Base-by-base conservation (phyloP, 2,329 filamentous ascomycete genomes). In the Aspergillus nomiae region DNA sequence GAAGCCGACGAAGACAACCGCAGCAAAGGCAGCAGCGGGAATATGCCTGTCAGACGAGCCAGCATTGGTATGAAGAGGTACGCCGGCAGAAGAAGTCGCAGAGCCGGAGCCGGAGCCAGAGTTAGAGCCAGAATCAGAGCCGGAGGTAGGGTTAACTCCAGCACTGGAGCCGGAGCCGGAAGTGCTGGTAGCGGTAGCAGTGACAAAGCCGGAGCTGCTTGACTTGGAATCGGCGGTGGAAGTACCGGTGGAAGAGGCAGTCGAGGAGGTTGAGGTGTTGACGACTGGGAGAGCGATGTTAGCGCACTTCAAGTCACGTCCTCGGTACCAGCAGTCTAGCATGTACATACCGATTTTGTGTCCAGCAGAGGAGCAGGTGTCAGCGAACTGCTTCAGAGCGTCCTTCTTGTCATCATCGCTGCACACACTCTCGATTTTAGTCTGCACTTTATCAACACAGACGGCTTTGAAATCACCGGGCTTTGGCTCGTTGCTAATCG, bases 1-100 rank as follows among this genome's bases (percentile, higher is more conserved):
- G 50, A 79, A 74, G 46, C 78, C 79, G 38, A 79, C 69, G 62
- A 80, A 77, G n/a, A 79, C 73, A 46, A 77, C 77, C 50, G 78
- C 75, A 55, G 74, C 76, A 58, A 80, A 74, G 9, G 75, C 74
- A 54, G 74, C 74, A 36, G 74, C 71, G 38, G 77, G 77, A 54
- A 76, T 71, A 38, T 77, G 74, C 38, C 74, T 72, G 62, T 73
- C 72, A 30, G 74, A 71, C 11, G 71, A 70, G 32, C 70, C 73
- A 56, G 71, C 67, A 50, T 62, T 64, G 41, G 63, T 69, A 34
- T 67, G 65, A 19, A 67, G 63, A 55, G 70, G 65, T 19, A 70
- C 68, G 57, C 64, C 53, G n/a, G 61, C 69, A 43, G 46, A 51
- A 19, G 68, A 67, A 38, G 66, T 67, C 12, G 71, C 62, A 51